Evolutionary conservation across 345 rosid species (phyloP).

Genomic region (Eucalyptus albens): DNA sequence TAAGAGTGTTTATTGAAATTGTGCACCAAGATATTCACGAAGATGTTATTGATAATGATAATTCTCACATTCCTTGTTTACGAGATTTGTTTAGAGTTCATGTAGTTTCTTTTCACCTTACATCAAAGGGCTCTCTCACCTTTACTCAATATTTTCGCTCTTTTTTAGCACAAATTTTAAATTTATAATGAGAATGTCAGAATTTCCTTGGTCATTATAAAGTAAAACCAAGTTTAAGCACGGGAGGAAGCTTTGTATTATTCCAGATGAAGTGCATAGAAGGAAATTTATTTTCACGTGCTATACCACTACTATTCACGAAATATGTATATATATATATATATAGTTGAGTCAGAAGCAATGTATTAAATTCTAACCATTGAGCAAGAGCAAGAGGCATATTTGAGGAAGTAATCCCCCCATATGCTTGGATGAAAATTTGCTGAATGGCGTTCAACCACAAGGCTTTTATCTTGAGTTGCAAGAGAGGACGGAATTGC

Average conservation of each 20-base stretch:
- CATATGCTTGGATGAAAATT: conserved; percentile 3
- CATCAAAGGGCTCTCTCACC: background rate
- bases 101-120: background rate
- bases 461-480: background rate
- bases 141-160: no score
- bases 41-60: background rate
- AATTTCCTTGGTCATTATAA: background rate
- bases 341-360: background rate
- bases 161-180: no score
- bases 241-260: background rate
- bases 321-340: no score
- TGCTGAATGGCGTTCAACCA: background rate
- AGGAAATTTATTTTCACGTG: background rate
- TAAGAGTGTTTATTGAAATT: background rate
- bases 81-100: background rate
- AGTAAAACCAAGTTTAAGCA: background rate
- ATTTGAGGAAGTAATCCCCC: conserved; percentile 4
- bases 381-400: background rate
- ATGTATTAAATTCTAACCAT: background rate
- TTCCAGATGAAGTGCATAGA: background rate
- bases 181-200: no score
- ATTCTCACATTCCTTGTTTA: background rate
- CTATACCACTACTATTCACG: background rate
- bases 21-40: background rate
- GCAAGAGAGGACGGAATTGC: background rate